These are phyloP conservation scores for Saraca asoca DNA, from an alignment of 331 rosid genomes.

Conservation along the genomic window DNA sequence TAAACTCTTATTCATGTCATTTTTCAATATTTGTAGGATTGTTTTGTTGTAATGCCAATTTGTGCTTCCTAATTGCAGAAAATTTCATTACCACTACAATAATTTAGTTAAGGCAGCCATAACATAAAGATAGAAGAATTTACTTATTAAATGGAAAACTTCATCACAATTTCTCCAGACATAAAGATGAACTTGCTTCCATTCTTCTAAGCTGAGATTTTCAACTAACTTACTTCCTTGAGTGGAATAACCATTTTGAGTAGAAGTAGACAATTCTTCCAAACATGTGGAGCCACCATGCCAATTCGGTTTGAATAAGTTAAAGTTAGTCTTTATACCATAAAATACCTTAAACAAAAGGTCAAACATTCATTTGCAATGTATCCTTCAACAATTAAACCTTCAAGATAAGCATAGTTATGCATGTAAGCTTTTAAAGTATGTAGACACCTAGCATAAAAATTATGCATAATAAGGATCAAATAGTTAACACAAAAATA, in stretches of 20 bases:
- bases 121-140: no score
- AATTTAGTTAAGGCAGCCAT: no score
- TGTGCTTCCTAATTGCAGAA: no score
- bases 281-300: background rate
- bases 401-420: background rate
- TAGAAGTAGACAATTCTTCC: background rate
- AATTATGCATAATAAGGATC: no score
- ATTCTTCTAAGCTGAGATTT: background rate
- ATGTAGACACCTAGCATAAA: no score
- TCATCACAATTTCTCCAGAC: background rate
- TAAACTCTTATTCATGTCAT: no score
- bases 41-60: no score
- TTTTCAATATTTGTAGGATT: no score
- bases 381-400: background rate
- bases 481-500: no score
- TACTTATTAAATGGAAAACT: no score
- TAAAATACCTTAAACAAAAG: background rate
- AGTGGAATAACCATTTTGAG: background rate
- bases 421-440: background rate
- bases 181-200: background rate
- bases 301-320: background rate
- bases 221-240: background rate
- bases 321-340: background rate
- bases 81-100: no score
- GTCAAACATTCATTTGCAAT: background rate